Evolutionary conservation across 768 basidiomycete species (phyloP).

Genomic region (Lactarius indigo): DNA sequence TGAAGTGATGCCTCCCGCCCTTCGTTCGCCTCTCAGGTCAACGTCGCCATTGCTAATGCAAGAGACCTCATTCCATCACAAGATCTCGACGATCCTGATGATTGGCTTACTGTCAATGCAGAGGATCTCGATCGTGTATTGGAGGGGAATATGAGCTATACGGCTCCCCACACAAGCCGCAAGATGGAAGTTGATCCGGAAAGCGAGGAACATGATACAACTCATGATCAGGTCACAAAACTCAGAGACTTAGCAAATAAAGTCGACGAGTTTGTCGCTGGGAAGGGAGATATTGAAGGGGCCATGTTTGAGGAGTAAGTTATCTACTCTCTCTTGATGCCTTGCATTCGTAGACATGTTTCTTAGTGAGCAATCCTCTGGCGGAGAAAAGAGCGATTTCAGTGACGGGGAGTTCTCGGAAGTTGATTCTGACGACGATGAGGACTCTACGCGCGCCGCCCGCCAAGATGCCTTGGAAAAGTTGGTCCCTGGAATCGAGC

Average conservation of each 20-base stretch:
- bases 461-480: conserved; percentile 69
- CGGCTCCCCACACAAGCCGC: conserved; percentile 26
- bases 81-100: conserved; percentile 66
- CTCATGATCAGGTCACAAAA: conserved; percentile 62
- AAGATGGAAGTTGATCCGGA: conserved; percentile 52
- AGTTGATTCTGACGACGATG: conserved; percentile 25
- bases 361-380: conserved; percentile 45
- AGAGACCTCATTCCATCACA: conserved; percentile 30
- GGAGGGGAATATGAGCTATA: conserved; percentile 37
- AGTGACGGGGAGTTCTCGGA: conserved; percentile 40
- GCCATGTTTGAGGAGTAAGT: conserved; percentile 87
- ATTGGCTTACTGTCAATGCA: conserved; percentile 82
- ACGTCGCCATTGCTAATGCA: conserved; percentile 52
- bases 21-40: conserved; percentile 74
- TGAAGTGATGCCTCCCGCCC: conserved; percentile 56
- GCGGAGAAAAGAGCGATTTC: conserved; percentile 45
- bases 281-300: conserved; percentile 84
- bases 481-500: conserved; percentile 75
- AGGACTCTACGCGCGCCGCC: conserved; percentile 33
- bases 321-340: not conserved
- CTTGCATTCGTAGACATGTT: not conserved
- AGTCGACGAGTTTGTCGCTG: conserved; percentile 88
- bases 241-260: conserved; percentile 77
- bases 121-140: conserved; percentile 75
- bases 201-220: conserved; percentile 47